Base-by-base conservation (phyloP, 192 early-diverging fungal genomes). In the Mortierella hygrophila region DNA sequence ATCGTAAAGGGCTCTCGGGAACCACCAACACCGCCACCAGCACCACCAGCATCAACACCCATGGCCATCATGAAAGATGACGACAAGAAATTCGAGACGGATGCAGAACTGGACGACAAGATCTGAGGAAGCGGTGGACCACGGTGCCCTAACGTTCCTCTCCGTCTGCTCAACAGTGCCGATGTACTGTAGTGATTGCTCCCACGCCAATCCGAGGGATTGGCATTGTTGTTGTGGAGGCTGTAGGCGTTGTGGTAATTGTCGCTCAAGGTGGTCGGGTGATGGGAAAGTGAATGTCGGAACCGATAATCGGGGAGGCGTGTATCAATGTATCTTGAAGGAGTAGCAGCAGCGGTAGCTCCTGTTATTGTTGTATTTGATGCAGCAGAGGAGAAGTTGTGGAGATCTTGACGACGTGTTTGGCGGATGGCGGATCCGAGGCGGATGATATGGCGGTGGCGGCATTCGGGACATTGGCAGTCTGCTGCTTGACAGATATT, bases 391-490 rank as follows among this genome's bases (percentile, higher is more conserved):
- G 29, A 1, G 9, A 38, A 35, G 23, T 55, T 29, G 18, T 54
- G 32, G 2, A 38, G 52, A 29, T 46, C 8, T 55, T 46, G 26
- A 75, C 21, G 73, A 18, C 44, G 73, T 57, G 47, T 32, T 49
- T 52, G 71, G 15, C 35, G 70, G 32, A 47, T 49, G 20, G 72
- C 74, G 11, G 80, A 55, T 26, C 74, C 49, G 23, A 70, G 29
- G 6, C 72, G 80, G 52, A 71, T 76, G 37, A 82, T 49, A 4
- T 52, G 46, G 3, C 68, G 32, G 26, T 75, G 73, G 2, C 69
- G 47, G 23, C 80, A 82, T 21, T 82, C 74, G 15, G 80, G 68
- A 35, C 80, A 82, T 20, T 32, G 63, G 21, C 80, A 82, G 26
- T 82, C 74, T 4, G 52, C 21, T 0, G 63, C 52, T 18, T 44